These are phyloP conservation scores for Trichosporon faecale DNA, from an alignment of 1,284 basidiomycete species.

Conservation along the genomic window DNA sequence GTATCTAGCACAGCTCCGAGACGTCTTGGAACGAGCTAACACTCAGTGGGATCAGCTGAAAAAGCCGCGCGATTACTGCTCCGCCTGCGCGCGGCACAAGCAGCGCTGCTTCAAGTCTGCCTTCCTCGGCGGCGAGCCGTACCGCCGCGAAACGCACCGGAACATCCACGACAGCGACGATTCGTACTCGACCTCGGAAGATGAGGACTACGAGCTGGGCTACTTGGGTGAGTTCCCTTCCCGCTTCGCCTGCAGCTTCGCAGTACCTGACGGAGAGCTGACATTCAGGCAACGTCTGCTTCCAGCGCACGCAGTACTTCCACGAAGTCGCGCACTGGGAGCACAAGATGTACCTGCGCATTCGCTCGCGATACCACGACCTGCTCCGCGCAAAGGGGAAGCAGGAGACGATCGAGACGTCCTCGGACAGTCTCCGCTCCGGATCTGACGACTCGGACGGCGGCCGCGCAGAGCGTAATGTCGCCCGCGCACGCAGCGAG, in stretches of 20 bases:
- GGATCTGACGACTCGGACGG: constrained; percentile 29
- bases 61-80: constrained; percentile 9
- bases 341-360: constrained; percentile 30
- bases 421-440: neutral
- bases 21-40: neutral
- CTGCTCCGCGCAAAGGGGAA: constrained; percentile 32
- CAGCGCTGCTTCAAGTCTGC: constrained; percentile 3
- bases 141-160: constrained; percentile 9
- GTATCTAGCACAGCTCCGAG: constrained; percentile 8
- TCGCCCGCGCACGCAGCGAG: constrained; percentile 8
- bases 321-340: constrained; percentile 50
- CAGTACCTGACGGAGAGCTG: no score
- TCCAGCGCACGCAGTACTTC: constrained; percentile 10
- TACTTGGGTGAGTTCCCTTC: no score
- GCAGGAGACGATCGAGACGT: neutral
- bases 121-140: constrained; percentile 6
- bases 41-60: neutral
- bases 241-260: no score
- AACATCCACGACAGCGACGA: neutral
- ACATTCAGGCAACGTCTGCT: constrained; percentile 9
- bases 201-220: constrained; percentile 3
- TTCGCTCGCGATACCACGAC: constrained; percentile 32
- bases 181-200: neutral
- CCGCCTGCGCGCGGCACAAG: constrained; percentile 14
- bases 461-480: constrained; percentile 22